Evolutionary conservation across 352 stramenopile species (phyloP), one percentile per base, ranked within the genome.

Genomic region (Globisporangium radiosum): DNA sequence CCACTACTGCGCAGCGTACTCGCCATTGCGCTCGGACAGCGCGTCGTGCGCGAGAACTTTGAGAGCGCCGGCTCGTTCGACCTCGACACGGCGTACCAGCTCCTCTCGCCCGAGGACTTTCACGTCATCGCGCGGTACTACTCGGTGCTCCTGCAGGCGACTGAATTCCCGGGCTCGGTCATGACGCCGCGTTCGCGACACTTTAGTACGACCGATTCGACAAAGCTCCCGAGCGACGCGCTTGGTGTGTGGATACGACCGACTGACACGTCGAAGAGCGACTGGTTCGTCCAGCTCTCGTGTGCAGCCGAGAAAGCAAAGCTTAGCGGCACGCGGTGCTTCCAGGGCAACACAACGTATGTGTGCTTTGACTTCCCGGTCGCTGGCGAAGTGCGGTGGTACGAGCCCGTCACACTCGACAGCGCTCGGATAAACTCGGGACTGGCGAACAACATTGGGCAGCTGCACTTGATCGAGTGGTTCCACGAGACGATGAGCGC

Each of bases 341-440:
- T 66, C 40, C 66, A 73, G 38, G 59, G 52, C 11, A 55, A 56
- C 7, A 72, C 69, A 2, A 50, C 61, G 5, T 17, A 63, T 25
- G 59, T 69, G 8, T 76, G 69, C 60, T 69, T 62, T 33, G 69
- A 70, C 42, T 73, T 72, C 52, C 66, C 66, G 7, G 44, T 60
- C 17, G 52, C 54, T 47, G 50, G 63, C 3, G 69, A 71, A 6
- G 38, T 62, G n/a, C 69, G 69, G 0, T 54, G 47, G 8, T 66
- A 73, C 39, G 59, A 54, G 8, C 17, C 17, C 2, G 52, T 63
- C 8, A 49, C 50, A 37, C 63, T 76, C 25, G 51, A 71, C 7
- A 13, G 15, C 6, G 55, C 65, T 5, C 65, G 65, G 1, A n/a
- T 10, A 0, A 51, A 52, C n/a, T 62, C 60, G 4, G 66, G 70